Conservation (phyloP, 1,284 basidiomycete genomes). For the Puccinia horiana region DNA sequence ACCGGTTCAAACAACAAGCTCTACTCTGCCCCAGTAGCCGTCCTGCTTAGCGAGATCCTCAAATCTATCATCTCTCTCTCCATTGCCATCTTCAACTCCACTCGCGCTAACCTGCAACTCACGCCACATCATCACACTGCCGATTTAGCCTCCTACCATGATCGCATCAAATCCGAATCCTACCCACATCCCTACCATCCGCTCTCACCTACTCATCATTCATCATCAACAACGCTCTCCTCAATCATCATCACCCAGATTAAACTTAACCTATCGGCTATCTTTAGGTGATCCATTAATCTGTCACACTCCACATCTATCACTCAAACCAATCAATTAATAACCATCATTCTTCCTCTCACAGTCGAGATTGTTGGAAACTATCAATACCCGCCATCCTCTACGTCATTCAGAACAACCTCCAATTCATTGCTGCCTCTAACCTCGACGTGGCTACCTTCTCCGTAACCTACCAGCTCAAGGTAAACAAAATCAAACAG, state of each 20-base stretch:
- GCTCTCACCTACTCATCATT: not conserved
- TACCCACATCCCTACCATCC: not conserved
- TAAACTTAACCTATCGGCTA: conserved; percentile 11
- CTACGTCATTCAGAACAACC: conserved; percentile 93
- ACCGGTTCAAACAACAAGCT: conserved; percentile 58
- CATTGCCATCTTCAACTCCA: conserved; percentile 61
- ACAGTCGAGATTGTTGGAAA: conserved; percentile 90
- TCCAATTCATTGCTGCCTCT: conserved; percentile 89
- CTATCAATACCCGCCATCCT: conserved; percentile 92
- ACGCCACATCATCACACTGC: not conserved
- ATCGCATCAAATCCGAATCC: not conserved
- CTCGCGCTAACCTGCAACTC: not conserved
- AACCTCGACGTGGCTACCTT: conserved; percentile 93
- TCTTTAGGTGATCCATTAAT: conserved; percentile 12
- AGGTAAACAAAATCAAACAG: not conserved
- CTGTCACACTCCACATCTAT: not conserved
- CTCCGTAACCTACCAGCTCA: conserved; percentile 63
- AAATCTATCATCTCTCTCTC: conserved; percentile 82
- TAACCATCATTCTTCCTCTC: conserved; percentile 53
- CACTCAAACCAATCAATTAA: not conserved
- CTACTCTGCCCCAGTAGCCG: conserved; percentile 88
- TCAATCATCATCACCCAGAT: conserved; percentile 17
- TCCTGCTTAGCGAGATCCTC: conserved; percentile 86
- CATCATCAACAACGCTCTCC: not conserved
- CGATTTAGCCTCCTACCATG: not conserved